phyloP scores from a whole-genome alignment of 768 basidiomycete species.

The Steccherinum ochraceum region DNA sequence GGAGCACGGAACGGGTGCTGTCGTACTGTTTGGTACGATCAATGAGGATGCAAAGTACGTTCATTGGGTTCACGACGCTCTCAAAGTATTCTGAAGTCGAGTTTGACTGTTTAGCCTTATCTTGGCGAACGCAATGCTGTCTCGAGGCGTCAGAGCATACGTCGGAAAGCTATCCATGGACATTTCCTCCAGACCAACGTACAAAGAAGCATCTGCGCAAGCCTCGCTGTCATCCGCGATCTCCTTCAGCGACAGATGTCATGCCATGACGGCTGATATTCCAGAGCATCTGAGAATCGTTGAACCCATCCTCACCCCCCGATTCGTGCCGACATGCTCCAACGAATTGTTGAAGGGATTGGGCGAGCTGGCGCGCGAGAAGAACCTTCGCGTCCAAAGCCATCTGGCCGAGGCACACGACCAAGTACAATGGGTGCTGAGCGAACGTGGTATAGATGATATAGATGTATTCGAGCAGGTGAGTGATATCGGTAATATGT shows the following conservation, averaged over 20 bases:
- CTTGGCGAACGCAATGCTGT: constrained; percentile 68
- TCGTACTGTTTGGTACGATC: constrained; percentile 80
- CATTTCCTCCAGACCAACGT: constrained; percentile 62
- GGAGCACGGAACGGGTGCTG: constrained; percentile 72
- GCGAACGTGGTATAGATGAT: constrained; percentile 56
- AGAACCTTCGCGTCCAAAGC: constrained; percentile 61
- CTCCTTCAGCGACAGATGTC: constrained; percentile 52
- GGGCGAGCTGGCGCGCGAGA: constrained; percentile 41
- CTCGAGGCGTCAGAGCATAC: constrained; percentile 67
- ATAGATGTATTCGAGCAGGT: constrained; percentile 73
- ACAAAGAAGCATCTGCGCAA: constrained; percentile 54
- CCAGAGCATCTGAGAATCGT: constrained; percentile 47
- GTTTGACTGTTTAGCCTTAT: constrained; percentile 47
- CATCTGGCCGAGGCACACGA: constrained; percentile 80
- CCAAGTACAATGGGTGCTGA: constrained; percentile 65
- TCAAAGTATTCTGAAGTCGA: not conserved
- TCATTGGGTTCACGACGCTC: not conserved
- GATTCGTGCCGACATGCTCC: constrained; percentile 87
- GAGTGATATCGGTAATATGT: constrained; percentile 8
- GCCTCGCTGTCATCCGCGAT: constrained; percentile 44
- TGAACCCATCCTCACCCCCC: constrained; percentile 80
- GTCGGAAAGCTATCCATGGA: constrained; percentile 95
- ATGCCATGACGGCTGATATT: constrained; percentile 30
- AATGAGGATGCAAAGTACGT: constrained; percentile 74
- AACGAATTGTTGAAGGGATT: constrained; percentile 61